Evolutionary conservation across 2,329 filamentous ascomycete genomes (phyloP), one percentile per base, ranked within the genome.

Genomic region (Neopestalotiopsis sp.): DNA sequence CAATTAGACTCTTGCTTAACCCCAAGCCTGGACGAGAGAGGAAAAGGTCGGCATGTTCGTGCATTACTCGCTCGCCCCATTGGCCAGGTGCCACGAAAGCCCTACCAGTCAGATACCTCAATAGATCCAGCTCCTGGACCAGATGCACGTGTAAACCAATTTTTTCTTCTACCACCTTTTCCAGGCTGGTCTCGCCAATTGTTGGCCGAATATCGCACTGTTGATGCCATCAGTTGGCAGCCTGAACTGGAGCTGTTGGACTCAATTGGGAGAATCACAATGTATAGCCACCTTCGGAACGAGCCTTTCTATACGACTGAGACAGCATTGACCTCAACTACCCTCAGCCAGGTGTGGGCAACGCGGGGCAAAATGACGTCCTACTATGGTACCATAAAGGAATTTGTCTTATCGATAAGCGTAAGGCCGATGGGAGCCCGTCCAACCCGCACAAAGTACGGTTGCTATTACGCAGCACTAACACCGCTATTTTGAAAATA

Each of bases 51-150:
- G 34, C 52, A 28, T 32, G 30, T 20, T 60, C 17, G 38, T n/a
- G 40, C 64, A 49, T 64, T 17, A 64, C 17, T 64, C 61, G 61
- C 34, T 13, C 17, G 61, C 61, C n/a, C 52, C 40, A 67, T 67
- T 67, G 66, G 60, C 66, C 66, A 67, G 62, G 14, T 14, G 40
- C 56, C 30, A 10, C 30, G 65, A 20, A 67, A 67, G 45, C 58
- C 66, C 66, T 64, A 40, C 59, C 57, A 34, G 57, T 59, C 57
- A 52, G 45, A 59, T 59, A 59, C 24, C 28, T 34, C 30, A 34
- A 30, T 59, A 59, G 57, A 58, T 58, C 10, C 57, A 30, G 13
- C 30, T 59, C 20, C 57, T 28, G 7, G 57, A 12, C 57, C 24
- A 28, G 57, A 30, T n/a, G 59, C 30, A 62, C 34, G 59, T 62